A percentile compares a stretch with the other conserved stretches of the same genome.
Conservation (phyloP, 202 grass and related monocot species). For the Schoenoplectus triqueter region DNA sequence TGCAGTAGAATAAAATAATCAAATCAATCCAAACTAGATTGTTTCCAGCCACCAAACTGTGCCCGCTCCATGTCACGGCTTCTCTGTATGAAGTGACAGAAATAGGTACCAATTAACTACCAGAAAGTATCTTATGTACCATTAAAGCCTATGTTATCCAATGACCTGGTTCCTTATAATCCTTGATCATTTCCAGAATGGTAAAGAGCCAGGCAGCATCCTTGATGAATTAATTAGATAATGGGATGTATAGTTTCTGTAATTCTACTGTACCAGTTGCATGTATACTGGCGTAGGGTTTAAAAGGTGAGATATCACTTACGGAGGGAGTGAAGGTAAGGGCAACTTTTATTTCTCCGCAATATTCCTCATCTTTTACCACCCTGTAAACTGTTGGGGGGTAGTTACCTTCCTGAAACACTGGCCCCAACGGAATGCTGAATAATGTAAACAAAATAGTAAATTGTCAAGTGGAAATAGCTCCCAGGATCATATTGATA, state of each 20-base stretch:
- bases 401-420: constrained; percentile 63
- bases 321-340: constrained; percentile 72
- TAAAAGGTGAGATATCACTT: constrained; percentile 31
- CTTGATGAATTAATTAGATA: background rate
- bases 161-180: background rate
- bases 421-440: constrained; percentile 60
- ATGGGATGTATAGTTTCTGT: background rate
- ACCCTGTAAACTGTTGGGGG: constrained; percentile 60
- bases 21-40: constrained; percentile 18
- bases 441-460: constrained; percentile 29
- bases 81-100: constrained; percentile 10
- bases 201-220: background rate
- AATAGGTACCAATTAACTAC: background rate
- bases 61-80: background rate
- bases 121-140: background rate
- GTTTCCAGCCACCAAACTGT: constrained; percentile 30
- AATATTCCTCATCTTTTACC: constrained; percentile 65
- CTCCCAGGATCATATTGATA: constrained; percentile 13
- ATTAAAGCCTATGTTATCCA: background rate
- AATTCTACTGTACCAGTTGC: constrained; percentile 11
- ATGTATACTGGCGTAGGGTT: background rate
- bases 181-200: background rate
- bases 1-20: background rate
- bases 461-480: background rate
- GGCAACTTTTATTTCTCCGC: constrained; percentile 72